Evolutionary conservation across 306 rosid species (phyloP), one percentile per base, ranked within the genome.

Genomic region (Ochetophila trinervis): DNA sequence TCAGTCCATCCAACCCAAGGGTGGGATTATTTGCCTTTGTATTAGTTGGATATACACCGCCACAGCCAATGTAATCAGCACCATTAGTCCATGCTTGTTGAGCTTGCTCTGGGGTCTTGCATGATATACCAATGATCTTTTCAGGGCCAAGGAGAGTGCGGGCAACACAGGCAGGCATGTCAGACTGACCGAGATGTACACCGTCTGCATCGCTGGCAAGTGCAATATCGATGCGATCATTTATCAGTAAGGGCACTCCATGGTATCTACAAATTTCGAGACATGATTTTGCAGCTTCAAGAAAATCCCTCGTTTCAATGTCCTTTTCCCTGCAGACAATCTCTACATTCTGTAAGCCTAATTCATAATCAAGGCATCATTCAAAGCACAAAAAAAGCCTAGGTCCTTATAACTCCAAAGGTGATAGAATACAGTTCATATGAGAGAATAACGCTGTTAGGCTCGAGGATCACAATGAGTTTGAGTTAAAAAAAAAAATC

Each of bases 151-250:
- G 85, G 54, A 89, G 82, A 60, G 81, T 60, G 57, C 97, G 91
- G 66, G 74, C 90, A 9, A 70, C 66, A 21, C 15, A 58, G 52
- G 71, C 83, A n/a, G 91, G 86, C 89, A 93, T 86, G 89, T 93
- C 98, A 22, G 97, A 89, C 63, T 93, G 97, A 53, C 98, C 97
- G 66, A 93, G 74, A 71, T 93, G 98, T 64, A 93, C 90, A 57
- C 98, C 98, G 61, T 87, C 98, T 2, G 98, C 98, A 67, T 84
- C 88, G 60, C 94, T 84, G 53, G 97, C 98, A 63, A 93, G 88
- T 44, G 94, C 94, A 40, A 93, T 80, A 67, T 93, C 94, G 15
- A 87, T 67, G 12, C 98, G 88, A 71, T 93, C 98, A 17, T 93
- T 93, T 78, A 93, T 87, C 49, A 93, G 83, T 10, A 89, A 72